Evolutionary conservation across 352 stramenopile species (phyloP).

Genomic region (Pythium aristosporum): DNA sequence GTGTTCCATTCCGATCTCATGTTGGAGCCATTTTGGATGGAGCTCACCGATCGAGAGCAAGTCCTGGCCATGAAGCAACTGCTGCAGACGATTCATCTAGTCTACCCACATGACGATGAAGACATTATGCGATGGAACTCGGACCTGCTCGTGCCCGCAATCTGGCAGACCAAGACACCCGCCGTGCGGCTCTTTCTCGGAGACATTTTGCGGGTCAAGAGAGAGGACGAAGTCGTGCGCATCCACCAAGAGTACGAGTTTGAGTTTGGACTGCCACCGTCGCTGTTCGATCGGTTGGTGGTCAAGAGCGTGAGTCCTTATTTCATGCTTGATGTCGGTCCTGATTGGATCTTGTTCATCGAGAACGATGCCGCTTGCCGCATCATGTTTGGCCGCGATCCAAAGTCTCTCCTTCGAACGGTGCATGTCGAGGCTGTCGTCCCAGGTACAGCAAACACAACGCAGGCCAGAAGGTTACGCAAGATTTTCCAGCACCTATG

Average conservation of each 20-base stretch:
- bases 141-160: conserved; percentile 2
- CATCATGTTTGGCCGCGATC: conserved; percentile 4
- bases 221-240: not conserved
- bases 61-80: conserved; percentile 22
- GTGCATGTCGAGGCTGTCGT: conserved; percentile 12
- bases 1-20: not conserved
- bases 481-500: too few species aligned
- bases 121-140: conserved; percentile 11
- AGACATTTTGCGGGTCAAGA: not conserved
- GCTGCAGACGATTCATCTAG: conserved; percentile 13
- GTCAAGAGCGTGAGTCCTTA: conserved; percentile 2
- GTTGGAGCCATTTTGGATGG: conserved; percentile 1
- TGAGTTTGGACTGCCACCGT: conserved; percentile 9
- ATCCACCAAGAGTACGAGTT: conserved; percentile 25
- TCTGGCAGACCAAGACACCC: not conserved
- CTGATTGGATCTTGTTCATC: not conserved
- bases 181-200: not conserved
- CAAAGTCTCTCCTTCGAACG: not conserved
- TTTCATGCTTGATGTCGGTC: not conserved
- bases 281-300: conserved; percentile 22
- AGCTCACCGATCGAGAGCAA: not conserved
- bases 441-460: not conserved
- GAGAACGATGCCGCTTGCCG: not conserved
- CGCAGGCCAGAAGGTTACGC: too few species aligned
- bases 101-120: not conserved